phyloP scores from a whole-genome alignment of 2,329 filamentous ascomycete species.

The Aspergillus sp. region DNA sequence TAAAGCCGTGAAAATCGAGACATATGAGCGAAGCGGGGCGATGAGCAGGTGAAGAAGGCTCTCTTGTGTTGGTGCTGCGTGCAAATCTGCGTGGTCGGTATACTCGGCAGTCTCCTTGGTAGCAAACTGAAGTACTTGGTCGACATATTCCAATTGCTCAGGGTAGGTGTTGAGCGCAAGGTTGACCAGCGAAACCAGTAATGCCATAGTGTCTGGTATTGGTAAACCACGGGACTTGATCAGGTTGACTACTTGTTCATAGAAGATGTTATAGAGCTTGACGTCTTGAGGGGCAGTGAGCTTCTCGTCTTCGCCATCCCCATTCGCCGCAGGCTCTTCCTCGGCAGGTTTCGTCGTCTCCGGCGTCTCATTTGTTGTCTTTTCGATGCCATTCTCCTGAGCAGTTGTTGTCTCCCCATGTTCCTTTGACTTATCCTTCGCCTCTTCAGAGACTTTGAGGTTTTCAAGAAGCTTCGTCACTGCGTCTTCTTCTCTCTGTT shows the following conservation, averaged over 20 bases:
- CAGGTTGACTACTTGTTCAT: conserved; percentile 90
- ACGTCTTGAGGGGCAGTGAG: conserved; percentile 62
- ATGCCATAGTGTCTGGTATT: conserved; percentile 91
- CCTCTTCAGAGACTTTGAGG: conserved; percentile 67
- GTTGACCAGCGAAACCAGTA: conserved; percentile 92
- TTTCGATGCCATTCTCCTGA: conserved; percentile 45
- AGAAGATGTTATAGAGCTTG: conserved; percentile 96
- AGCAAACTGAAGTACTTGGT: conserved; percentile 89
- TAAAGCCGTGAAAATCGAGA: conserved; percentile 93
- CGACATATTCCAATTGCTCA: conserved; percentile 87
- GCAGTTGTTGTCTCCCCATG: conserved; percentile 37
- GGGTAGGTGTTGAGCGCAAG: conserved; percentile 96
- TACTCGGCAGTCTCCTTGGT: conserved; percentile 85
- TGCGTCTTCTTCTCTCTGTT: conserved; percentile 82
- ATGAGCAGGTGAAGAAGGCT: conserved; percentile 89
- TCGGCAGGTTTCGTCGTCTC: conserved; percentile 26
- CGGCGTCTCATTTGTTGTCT: conserved; percentile 34
- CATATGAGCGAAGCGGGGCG: conserved; percentile 85
- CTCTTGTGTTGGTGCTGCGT: conserved; percentile 83
- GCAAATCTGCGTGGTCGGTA: conserved; percentile 92
- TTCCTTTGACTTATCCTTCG: conserved; percentile 47
- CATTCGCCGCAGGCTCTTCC: conserved; percentile 38
- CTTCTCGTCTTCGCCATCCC: conserved; percentile 42
- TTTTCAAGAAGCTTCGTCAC: conserved; percentile 77
- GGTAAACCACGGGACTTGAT: conserved; percentile 89